Evolutionary conservation across 208 protist species (phyloP), one percentile per base, ranked within the genome.

Genomic region (Acanthamoeba sp.): DNA sequence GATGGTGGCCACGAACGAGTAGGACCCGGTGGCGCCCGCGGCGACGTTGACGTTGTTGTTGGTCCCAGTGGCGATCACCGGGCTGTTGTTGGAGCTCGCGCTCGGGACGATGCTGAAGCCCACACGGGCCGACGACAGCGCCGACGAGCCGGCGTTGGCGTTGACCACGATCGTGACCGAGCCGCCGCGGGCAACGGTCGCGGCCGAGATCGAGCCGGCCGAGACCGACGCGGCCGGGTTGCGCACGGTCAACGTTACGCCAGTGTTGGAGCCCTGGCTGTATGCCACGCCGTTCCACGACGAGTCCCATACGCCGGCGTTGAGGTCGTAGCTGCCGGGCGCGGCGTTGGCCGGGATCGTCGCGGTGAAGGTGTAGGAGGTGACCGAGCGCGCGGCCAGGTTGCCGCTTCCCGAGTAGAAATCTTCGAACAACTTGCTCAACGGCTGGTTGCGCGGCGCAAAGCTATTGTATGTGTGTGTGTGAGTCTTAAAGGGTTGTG

Each of bases 291-390:
- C 38, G 40, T 52, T 45, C 73, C 73, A 84, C 10, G 34, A 4
- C 40, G 40, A 55, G 40, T 52, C 40, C 73, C 73, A 84, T 38
- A 52, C 40, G 73, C 73, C 73, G 27, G n/a, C n/a, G 73, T 84
- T 84, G 40, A 84, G 73, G 73, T 84, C 73, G n/a, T 84, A 84
- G 73, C 10, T n/a, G 73, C 73, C 73, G 20, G 73, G 73, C 34
- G 42, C 73, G 22, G 73, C 73, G 29, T 84, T 32, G 38, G 32
- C 22, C 14, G 34, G 34, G 73, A 84, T 52, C 18, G 73, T 84
- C 12, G 73, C n/a, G 12, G 34, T 84, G 73, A 84, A 84, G 24
- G 24, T 52, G 73, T 36, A 84, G 1, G 32, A 24, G 20, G 16
- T n/a, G 18, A 52, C 34, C 22, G 73, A 55, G 22, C 40, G 40